Evolutionary conservation across 371 early-diverging fungal species (phyloP), one percentile per base, ranked within the genome.

Genomic region (Pancytospora epiphaga): DNA sequence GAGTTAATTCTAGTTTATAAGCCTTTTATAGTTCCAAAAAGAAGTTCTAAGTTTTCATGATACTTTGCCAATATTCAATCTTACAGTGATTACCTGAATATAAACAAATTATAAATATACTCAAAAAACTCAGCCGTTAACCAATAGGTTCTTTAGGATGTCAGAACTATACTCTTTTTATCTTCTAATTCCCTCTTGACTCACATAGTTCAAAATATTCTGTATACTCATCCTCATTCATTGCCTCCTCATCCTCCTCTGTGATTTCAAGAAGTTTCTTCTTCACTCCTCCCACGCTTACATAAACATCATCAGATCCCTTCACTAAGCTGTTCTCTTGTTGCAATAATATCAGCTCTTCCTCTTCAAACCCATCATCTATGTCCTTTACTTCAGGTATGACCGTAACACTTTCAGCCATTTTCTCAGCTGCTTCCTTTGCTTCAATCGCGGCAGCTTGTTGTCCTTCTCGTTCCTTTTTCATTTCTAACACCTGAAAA

Each of bases 141-240:
- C n/a, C n/a, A n/a, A n/a, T n/a, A n/a, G n/a, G n/a, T n/a, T n/a
- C n/a, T n/a, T n/a, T n/a, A n/a, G n/a, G n/a, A n/a, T n/a, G n/a
- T n/a, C n/a, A n/a, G n/a, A n/a, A n/a, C n/a, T n/a, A n/a, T n/a
- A n/a, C n/a, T n/a, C n/a, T n/a, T n/a, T n/a, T n/a, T n/a, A n/a
- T n/a, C n/a, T n/a, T n/a, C n/a, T n/a, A n/a, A n/a, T 66, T 37
- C 32, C 70, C 27, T 27, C 73, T 57, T 62, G 67, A 75, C 22
- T 57, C 51, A 62, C 49, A 80, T 38, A 79, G n/a, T 50, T 82
- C 80, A 71, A 75, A 83, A 73, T 83, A 83, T 54, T 69, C 73
- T 50, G 79, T 80, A 64, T 83, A 83, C 62, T 83, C 83, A 18
- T 73, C 74, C 56, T 81, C 81, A 32, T 50, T 72, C 83, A 83